Base-by-base conservation (phyloP, 129 eudicot genomes). In the Tagetes erecta region DNA sequence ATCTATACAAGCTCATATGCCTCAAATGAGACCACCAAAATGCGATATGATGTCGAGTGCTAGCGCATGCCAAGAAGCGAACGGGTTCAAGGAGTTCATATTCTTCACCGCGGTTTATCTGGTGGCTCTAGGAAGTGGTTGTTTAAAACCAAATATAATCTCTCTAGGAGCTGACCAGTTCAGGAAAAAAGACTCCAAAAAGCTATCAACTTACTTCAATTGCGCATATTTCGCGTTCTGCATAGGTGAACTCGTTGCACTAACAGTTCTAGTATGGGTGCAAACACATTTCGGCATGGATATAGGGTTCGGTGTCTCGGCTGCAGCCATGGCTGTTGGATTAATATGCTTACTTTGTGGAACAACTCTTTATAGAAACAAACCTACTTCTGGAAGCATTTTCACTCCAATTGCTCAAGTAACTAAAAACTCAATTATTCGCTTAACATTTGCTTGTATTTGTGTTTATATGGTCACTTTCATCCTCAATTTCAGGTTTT, bases 91-190 rank as follows among this genome's bases (percentile, higher is more conserved):
- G 62, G 84, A 90, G 13, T 74, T 83, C 68, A 84, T 86, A 56
- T 93, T 93, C 73, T 93, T 78, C 36, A 67, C 80, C 77, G 98
- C 98, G 10, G 90, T 93, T 6, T 90, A 84, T 74, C 70, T 93
- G 81, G 96, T 93, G 72, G 98, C 98, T 33, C 36, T 93, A 46
- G 98, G 98, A 66, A 93, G 98, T 84, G 98, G 98, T 6, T 93
- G 98, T 74, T 62, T 93, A 59, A 93, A 93, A 82, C 98, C 98
- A 1, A 93, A 93, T 66, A 93, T 93, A 76, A 93, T 93, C 75
- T 87, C 98, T 39, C 95, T 78, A 45, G 96, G 91, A 64, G 96
- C 93, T 55, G 89, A 90, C 60, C 96, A 90, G 42, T 83, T 90
- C 70, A 51, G 74, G 34, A 87, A 82, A 41, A 70, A 82, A 3